Evolutionary conservation across 257 asterid species (phyloP).

Genomic region (Plectranthus barbatus): DNA sequence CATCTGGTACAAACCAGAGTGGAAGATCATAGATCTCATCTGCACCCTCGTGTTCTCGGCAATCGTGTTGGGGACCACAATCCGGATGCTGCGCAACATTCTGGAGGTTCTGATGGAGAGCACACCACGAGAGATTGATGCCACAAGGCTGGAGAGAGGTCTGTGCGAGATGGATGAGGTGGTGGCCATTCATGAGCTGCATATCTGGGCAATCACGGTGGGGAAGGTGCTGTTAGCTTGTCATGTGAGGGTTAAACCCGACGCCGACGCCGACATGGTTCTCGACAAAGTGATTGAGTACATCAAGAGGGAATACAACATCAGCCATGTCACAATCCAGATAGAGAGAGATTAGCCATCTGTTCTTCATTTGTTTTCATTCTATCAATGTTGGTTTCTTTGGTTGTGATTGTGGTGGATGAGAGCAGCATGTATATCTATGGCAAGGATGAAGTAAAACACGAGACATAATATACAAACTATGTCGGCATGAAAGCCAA

Average conservation of each 20-base stretch:
- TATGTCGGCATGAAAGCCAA: too few relatives aligned
- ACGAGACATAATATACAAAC: too few relatives aligned
- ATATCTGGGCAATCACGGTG: constrained; percentile 89
- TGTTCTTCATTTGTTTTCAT: not conserved
- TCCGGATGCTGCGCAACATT: constrained; percentile 64
- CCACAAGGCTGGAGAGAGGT: constrained; percentile 67
- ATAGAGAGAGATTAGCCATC: constrained; percentile 56
- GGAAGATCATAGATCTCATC: constrained; percentile 77
- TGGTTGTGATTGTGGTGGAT: too few relatives aligned
- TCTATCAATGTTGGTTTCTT: not conserved
- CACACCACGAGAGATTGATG: constrained; percentile 84
- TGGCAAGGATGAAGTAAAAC: too few relatives aligned
- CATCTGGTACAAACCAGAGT: constrained; percentile 83
- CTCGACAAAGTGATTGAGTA: constrained; percentile 68
- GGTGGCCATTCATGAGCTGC: constrained; percentile 76
- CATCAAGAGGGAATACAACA: constrained; percentile 70
- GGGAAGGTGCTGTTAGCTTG: constrained; percentile 82
- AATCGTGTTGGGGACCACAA: constrained; percentile 61
- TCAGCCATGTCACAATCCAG: constrained; percentile 83
- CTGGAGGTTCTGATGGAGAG: constrained; percentile 96
- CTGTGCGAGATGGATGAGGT: constrained; percentile 89
- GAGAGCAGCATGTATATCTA: too few relatives aligned
- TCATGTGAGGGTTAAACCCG: constrained; percentile 68
- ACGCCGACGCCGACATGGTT: constrained; percentile 78
- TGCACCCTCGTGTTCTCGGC: constrained; percentile 75